Evolutionary conservation across 306 rosid species (phyloP), one percentile per base, ranked within the genome.

Genomic region (Albizia julibrissin): DNA sequence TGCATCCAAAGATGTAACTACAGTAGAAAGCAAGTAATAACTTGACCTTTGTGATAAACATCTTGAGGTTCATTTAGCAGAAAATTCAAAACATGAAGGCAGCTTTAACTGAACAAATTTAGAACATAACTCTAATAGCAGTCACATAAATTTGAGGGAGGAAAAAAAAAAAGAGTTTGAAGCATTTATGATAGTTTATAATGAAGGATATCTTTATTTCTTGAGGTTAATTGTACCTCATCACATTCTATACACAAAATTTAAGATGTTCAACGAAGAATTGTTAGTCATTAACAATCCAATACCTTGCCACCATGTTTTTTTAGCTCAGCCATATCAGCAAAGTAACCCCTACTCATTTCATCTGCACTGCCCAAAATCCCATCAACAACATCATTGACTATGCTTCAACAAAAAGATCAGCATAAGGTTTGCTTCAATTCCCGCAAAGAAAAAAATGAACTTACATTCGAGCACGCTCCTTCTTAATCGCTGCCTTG

Each of bases 401-500:
- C 62, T 31, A 75, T 56, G 72, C 73, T 75, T 82, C 75, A 77
- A 22, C 14, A 84, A 58, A 65, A 66, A 16, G 52, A 50, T 34
- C 80, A 70, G 42, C 11, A 5, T 78, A 79, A 47, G 21, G 21
- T 64, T 47, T 73, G 58, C 37, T 14, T 74, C 72, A 77, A 21
- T 22, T 15, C 22, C 65, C 6, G 13, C 42, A 31, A 49, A 16
- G 10, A 12, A 56, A 58, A 22, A 65, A 64, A 82, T 78, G 43
- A 78, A 89, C 97, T 89, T 84, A 95, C 99, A 95, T 85, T 78
- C 99, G 89, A 80, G 96, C 96, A n/a, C 91, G 91, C 75, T 95
- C 98, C 87, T 92, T 92, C 80, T 87, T 83, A 9, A 92, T 80
- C 12, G 94, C 91, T 44, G 86, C 84, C 85, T 91, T 95, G 80